Conservation (phyloP, 2,329 filamentous ascomycete species). For the Botrytis pseudocinerea region DNA sequence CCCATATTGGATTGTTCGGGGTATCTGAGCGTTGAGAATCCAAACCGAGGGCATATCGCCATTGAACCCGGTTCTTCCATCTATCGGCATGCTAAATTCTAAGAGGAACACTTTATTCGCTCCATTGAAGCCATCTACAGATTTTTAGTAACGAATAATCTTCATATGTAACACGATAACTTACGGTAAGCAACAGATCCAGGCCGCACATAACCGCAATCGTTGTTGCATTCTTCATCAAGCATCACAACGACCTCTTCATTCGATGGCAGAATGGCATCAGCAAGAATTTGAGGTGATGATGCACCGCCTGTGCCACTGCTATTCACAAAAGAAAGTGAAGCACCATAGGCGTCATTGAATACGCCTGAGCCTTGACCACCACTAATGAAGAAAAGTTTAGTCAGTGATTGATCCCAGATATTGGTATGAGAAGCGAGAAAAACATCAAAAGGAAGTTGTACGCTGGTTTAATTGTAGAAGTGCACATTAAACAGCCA, state of each 20-base stretch:
- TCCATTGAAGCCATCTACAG: slow-evolving; percentile 67
- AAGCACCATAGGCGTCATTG: slow-evolving; percentile 39
- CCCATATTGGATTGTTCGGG: slow-evolving; percentile 68
- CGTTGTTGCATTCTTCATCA: slow-evolving; percentile 49
- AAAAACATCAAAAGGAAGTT: neutral
- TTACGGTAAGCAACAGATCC: slow-evolving; percentile 53
- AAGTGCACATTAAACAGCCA: neutral
- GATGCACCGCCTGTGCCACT: slow-evolving; percentile 50
- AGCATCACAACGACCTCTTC: slow-evolving; percentile 54
- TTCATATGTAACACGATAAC: slow-evolving; percentile 27
- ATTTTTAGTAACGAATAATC: slow-evolving; percentile 25
- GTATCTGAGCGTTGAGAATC: slow-evolving; percentile 73
- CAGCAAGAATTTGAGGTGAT: slow-evolving; percentile 51
- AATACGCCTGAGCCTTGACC: slow-evolving; percentile 56
- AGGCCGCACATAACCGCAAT: slow-evolving; percentile 51
- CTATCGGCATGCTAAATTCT: slow-evolving; percentile 72
- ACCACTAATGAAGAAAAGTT: slow-evolving; percentile 40
- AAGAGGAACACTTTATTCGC: slow-evolving; percentile 72
- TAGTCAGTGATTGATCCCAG: neutral
- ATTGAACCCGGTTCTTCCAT: slow-evolving; percentile 50
- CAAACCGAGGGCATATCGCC: slow-evolving; percentile 73
- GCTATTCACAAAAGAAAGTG: slow-evolving; percentile 42
- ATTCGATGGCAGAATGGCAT: slow-evolving; percentile 51
- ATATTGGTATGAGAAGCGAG: neutral
- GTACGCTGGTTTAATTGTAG: no score